These are phyloP conservation scores for Volvariella volvacea DNA, from an alignment of 1,284 basidiomycete species.

Conservation along the genomic window DNA sequence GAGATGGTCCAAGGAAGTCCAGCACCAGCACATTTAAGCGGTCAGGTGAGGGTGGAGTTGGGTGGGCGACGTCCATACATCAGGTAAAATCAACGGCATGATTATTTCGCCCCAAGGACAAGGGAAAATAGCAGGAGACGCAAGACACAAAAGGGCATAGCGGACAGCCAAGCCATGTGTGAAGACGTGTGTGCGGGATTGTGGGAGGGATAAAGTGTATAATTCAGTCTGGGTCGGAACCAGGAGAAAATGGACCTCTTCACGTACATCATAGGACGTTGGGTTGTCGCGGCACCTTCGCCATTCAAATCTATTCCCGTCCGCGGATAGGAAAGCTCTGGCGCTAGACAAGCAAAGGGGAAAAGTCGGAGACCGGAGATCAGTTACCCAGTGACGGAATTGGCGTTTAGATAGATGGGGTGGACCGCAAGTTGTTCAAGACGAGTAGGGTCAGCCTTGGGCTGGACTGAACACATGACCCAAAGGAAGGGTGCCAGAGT, in stretches of 20 bases:
- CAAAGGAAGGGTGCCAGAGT: too few species aligned
- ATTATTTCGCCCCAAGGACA: too few species aligned
- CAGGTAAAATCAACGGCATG: too few species aligned
- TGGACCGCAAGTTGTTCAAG: too few species aligned
- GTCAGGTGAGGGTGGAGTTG: too few species aligned
- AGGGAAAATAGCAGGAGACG: not conserved
- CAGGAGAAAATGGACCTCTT: not conserved
- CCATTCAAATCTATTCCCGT: conserved; percentile 57
- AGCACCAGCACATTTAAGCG: too few species aligned
- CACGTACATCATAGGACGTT: conserved; percentile 51
- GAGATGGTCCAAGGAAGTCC: too few species aligned
- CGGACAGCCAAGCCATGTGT: too few species aligned
- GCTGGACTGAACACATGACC: too few species aligned
- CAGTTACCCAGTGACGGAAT: conserved; percentile 8
- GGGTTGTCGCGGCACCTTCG: conserved; percentile 38
- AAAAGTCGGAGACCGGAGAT: conserved; percentile 15
- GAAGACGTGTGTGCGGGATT: too few species aligned
- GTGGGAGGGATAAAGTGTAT: not conserved
- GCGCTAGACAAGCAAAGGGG: conserved; percentile 32
- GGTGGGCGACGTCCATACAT: too few species aligned
- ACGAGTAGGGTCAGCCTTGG: too few species aligned
- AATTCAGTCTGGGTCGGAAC: not conserved
- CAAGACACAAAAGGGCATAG: not conserved
- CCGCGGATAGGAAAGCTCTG: conserved; percentile 49
- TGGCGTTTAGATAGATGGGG: not conserved